phyloP scores from a whole-genome alignment of 306 rosid species.

The Cucurbita ficifolia region DNA sequence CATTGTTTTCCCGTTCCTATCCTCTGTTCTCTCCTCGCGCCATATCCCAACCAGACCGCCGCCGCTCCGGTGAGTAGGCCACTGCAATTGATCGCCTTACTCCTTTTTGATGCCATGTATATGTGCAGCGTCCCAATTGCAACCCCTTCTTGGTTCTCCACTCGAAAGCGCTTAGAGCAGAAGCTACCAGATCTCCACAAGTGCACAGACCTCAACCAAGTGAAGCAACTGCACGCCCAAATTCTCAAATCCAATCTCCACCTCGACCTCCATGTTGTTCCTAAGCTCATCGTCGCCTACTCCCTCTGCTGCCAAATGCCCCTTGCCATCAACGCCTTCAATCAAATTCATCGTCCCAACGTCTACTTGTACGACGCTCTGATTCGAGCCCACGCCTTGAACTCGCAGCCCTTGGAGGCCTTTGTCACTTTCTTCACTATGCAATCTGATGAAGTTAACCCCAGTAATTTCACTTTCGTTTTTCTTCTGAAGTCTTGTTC shows the following conservation, averaged over 20 bases:
- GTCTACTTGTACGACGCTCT: conserved; percentile 44
- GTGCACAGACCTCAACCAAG: conserved; percentile 32
- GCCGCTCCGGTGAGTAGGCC: too few relatives aligned
- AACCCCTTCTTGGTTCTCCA: conserved; percentile 63
- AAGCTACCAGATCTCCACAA: conserved; percentile 51
- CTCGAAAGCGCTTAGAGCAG: conserved; percentile 52
- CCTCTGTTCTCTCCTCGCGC: too few relatives aligned
- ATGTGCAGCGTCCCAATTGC: conserved; percentile 29
- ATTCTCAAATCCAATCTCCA: conserved; percentile 51
- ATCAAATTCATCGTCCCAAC: conserved; percentile 45
- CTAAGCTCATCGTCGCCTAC: conserved; percentile 56
- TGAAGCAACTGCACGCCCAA: conserved; percentile 67
- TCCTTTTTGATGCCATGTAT: conserved; percentile 35
- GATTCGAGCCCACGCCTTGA: conserved; percentile 56
- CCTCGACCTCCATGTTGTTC: conserved; percentile 41
- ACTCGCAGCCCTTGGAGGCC: conserved; percentile 31
- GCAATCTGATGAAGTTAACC: conserved; percentile 28
- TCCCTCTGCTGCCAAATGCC: conserved; percentile 46
- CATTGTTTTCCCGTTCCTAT: too few relatives aligned
- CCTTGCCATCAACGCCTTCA: conserved; percentile 50
- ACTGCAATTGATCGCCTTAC: too few relatives aligned
- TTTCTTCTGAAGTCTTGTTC: conserved; percentile 36
- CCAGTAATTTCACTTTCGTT: conserved; percentile 56
- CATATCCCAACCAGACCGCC: too few relatives aligned
- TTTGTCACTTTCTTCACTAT: conserved; percentile 31